Conservation (phyloP, 768 basidiomycete genomes). For the Lactifluus piperatus region DNA sequence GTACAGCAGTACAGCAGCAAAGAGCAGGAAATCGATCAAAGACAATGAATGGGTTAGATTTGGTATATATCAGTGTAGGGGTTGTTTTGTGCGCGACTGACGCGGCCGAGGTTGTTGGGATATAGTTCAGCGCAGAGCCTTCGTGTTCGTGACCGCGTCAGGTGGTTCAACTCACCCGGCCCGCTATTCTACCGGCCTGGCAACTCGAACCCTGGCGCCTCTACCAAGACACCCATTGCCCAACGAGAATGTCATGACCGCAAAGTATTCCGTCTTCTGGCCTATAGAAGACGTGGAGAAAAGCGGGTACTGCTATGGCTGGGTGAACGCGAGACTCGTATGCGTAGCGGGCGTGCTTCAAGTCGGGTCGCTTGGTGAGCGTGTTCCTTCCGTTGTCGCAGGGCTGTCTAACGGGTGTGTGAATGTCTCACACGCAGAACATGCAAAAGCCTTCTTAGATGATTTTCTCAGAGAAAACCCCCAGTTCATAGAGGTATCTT, state of each 20-base stretch:
- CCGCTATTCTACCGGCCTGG: background rate
- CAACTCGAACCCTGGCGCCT: background rate
- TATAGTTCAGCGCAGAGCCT: background rate
- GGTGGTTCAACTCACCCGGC: slow-evolving; percentile 5
- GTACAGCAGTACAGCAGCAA: slow-evolving; percentile 1
- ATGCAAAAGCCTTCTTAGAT: slow-evolving; percentile 1
- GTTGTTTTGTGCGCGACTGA: background rate
- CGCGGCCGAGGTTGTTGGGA: background rate
- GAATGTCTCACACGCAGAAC: background rate
- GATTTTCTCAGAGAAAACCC: slow-evolving; percentile 14
- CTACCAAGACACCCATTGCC: background rate
- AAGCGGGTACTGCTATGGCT: slow-evolving; percentile 17
- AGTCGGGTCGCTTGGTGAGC: slow-evolving; percentile 7
- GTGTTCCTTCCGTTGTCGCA: background rate
- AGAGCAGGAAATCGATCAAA: background rate
- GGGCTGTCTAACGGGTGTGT: background rate
- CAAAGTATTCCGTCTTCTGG: slow-evolving; percentile 15
- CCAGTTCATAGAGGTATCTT: slow-evolving; percentile 12
- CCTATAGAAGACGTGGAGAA: slow-evolving; percentile 15
- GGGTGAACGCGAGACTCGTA: slow-evolving; percentile 10
- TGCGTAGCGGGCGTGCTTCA: slow-evolving; percentile 16
- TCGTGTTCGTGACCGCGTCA: background rate
- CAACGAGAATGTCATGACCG: slow-evolving; percentile 12
- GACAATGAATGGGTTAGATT: slow-evolving; percentile 7
- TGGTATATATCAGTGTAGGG: slow-evolving; percentile 7